Base-by-base conservation (phyloP, 306 rosid genomes). In the Bauhinia variegata region DNA sequence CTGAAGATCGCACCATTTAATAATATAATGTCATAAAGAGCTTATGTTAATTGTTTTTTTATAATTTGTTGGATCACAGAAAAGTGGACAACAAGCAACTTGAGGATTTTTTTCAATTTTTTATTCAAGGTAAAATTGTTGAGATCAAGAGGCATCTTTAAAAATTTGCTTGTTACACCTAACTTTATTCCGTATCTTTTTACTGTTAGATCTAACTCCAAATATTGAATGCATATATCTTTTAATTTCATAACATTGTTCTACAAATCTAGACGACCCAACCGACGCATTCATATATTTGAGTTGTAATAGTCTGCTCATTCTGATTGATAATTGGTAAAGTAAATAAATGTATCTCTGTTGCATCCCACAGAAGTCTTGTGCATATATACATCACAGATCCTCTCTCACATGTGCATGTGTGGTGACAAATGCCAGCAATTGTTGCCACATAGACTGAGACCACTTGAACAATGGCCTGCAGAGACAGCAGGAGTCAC, bases 181-280 rank as follows among this genome's bases (percentile, higher is more conserved):
- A 38, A 49, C 73, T 74, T 68, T 56, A 62, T 60, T 59, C 62
- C 52, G n/a, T 14, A 53, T 7, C 42, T 31, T 13, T 10, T 19
- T 44, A n/a, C 41, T 36, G 32, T 34, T 71, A 60, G 31, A 53
- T 61, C 70, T 42, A 52, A 52, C 55, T 72, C 53, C 7, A 32
- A 11, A 1, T 23, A 23, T 23, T 23, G 28, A 23, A 23, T 23
- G 2, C 2, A 23, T 23, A 23, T 23, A 23, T 2, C 28, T 23
- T 36, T 36, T 36, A 36, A 41, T 41, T 41, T 4, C 6, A 36
- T 36, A 6, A 8, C 41, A 36, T 36, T 36, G 41, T 36, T 36
- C 41, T 5, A 36, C 41, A 36, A 36, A 36, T 36, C 6, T 36
- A 5, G 41, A 36, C 8, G 41, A 5, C 4, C 41, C 41, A 36